phyloP scores from a whole-genome alignment of 345 rosid species.

The Cardamine resedifolia region DNA sequence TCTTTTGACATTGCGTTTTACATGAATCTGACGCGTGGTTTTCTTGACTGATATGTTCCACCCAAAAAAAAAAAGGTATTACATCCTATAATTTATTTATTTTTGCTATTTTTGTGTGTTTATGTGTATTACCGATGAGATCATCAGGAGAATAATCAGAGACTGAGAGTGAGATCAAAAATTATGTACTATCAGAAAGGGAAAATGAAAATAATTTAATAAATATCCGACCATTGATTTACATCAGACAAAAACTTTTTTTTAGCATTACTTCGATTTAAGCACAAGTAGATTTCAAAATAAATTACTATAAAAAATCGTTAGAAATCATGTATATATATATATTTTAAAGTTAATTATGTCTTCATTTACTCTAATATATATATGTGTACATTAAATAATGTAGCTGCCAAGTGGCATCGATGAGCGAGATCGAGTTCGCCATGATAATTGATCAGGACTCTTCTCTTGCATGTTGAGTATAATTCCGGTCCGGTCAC shows the following conservation, averaged over 20 bases:
- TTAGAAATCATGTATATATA: too few species aligned
- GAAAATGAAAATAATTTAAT: neutral
- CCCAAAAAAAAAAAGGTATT: too few species aligned
- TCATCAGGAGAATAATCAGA: neutral
- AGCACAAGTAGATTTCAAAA: constrained; percentile 19
- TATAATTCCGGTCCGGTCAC: too few species aligned
- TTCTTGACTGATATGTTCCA: neutral
- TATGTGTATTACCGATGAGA: neutral
- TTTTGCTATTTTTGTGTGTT: neutral
- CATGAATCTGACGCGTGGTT: neutral
- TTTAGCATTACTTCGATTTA: constrained; percentile 6
- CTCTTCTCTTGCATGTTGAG: too few species aligned
- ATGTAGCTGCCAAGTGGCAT: too few species aligned
- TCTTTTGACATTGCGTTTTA: neutral
- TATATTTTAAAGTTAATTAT: too few species aligned
- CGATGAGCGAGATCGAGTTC: too few species aligned
- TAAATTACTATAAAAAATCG: too few species aligned
- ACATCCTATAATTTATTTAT: neutral
- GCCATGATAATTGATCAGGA: too few species aligned
- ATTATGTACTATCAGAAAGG: neutral
- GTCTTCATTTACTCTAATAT: too few species aligned
- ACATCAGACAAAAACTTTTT: constrained; percentile 14
- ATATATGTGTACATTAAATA: too few species aligned
- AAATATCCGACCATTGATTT: constrained; percentile 29
- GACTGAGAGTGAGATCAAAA: neutral